Evolutionary conservation across 345 rosid genomes (phyloP), one percentile per base, ranked within the genome.

Genomic region (Hirschfeldia incana): DNA sequence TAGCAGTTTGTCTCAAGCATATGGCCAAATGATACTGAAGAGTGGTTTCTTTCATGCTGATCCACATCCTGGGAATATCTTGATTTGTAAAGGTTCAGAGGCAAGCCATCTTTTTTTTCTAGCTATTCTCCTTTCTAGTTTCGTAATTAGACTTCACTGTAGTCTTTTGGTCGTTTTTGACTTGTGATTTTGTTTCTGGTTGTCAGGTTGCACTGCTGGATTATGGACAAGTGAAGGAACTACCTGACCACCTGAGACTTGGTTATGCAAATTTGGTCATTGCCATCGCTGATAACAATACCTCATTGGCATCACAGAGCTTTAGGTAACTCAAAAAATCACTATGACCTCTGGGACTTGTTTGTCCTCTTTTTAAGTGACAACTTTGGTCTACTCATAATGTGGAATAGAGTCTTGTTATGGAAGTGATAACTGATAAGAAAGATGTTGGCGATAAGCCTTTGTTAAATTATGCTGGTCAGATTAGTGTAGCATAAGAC

Each of bases 1-100:
- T 44, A 79, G 85, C 76, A 95, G 93, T 84, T 84, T 95, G 87
- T 89, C 97, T 28, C 79, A 82, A 77, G 97, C 98, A 53, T 95
- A 95, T 82, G 98, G 97, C 37, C 94, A 95, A 81, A 95, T 95
- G 98, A 95, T 95, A 82, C 85, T 95, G 76, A 92, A 91, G 92
- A 92, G 96, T 76, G 99, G 99, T 76, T 95, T 88, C 90, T 95
- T 92, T 86, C 99, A 95, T 65, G 98, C 99, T 36, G 99, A 95
- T 89, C 98, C 99, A 28, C 99, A 95, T 85, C 99, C 98, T 1
- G 99, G 99, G 74, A 95, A 95, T 84, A 91, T 95, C 79, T 80
- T 92, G 84, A 95, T 92, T 55, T 91, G 98, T 81, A 91, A 87
- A 87, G 99, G 92, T 78, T 95, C 99, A 55, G 88, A 91, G 99